A percentile compares a stretch with the other conserved stretches of the same genome.
These are phyloP conservation scores for Podospora anserina DNA, from an alignment of 495 filamentous ascomycete genomes.

Conservation along the genomic window DNA sequence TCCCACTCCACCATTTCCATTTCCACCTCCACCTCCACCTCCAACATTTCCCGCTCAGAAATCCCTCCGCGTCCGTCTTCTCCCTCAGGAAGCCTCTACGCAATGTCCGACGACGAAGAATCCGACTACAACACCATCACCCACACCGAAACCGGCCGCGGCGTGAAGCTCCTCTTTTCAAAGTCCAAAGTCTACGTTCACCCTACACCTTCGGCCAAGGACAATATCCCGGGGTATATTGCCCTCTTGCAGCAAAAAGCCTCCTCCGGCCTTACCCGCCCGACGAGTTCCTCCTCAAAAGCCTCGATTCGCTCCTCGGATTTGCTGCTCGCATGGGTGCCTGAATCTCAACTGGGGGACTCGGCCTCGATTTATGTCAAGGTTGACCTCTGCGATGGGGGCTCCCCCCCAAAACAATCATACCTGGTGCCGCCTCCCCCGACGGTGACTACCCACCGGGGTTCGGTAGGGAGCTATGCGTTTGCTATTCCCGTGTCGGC, in stretches of 20 bases:
- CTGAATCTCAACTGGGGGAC: conserved; percentile 83
- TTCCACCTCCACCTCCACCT: conserved; percentile 2
- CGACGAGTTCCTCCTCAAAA: conserved; percentile 53
- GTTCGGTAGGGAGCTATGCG: conserved; percentile 78
- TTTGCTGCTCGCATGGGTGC: conserved; percentile 87
- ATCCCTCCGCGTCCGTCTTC: conserved; percentile 49
- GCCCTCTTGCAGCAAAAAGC: conserved; percentile 90
- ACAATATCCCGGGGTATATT: conserved; percentile 96
- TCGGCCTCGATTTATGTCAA: conserved; percentile 88
- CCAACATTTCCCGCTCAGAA: conserved; percentile 16
- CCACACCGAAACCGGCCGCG: conserved; percentile 70
- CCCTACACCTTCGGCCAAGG: conserved; percentile 85
- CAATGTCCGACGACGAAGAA: conserved; percentile 94
- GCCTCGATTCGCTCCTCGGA: conserved; percentile 52
- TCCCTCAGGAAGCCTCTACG: conserved; percentile 89
- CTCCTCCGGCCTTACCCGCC: conserved; percentile 36
- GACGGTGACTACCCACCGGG: conserved; percentile 65
- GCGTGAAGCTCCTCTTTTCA: conserved; percentile 92
- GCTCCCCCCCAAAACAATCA: conserved; percentile 76
- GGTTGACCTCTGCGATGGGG: conserved; percentile 80
- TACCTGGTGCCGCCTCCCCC: conserved; percentile 92
- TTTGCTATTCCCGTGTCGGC: conserved; percentile 89
- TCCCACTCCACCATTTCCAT: conserved; percentile 8
- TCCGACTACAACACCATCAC: conserved; percentile 94
- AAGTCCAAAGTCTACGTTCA: conserved; percentile 99